Conservation (phyloP, 345 rosid species). For the Lumnitzera littorea region DNA sequence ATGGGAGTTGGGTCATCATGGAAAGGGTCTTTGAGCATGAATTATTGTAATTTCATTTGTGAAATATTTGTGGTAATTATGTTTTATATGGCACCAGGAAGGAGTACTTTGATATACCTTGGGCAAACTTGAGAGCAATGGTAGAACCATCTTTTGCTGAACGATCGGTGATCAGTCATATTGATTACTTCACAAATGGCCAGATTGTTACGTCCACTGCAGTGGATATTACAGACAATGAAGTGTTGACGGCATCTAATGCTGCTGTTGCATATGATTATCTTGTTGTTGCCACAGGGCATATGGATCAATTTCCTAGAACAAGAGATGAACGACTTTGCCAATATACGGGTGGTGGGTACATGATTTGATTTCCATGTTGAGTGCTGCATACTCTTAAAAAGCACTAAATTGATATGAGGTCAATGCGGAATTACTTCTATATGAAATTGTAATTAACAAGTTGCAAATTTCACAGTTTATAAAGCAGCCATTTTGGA, state of each 20-base stretch:
- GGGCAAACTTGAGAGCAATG: slow-evolving; percentile 50
- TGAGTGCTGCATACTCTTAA: no score
- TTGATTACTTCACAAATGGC: slow-evolving; percentile 34
- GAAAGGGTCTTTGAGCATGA: no score
- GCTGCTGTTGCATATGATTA: slow-evolving; percentile 28
- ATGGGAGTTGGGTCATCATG: no score
- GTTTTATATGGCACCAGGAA: slow-evolving; percentile 24
- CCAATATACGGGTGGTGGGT: slow-evolving; percentile 26
- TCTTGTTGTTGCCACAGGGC: slow-evolving; percentile 45
- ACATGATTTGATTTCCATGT: neutral
- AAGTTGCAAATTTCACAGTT: neutral
- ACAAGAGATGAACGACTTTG: slow-evolving; percentile 26
- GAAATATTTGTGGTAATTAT: neutral
- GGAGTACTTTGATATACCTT: slow-evolving; percentile 62
- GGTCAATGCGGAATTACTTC: no score
- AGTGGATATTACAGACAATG: slow-evolving; percentile 22
- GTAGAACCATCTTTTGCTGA: slow-evolving; percentile 39
- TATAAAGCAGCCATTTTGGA: neutral
- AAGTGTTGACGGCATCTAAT: slow-evolving; percentile 28
- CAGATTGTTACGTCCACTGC: slow-evolving; percentile 27
- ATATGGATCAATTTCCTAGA: slow-evolving; percentile 18
- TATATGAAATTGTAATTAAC: neutral
- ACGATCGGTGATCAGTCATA: slow-evolving; percentile 37
- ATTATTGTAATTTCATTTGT: neutral
- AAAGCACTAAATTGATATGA: no score